Percentiles rank a stretch among this genome's conserved stretches.
Conservation (phyloP, 345 rosid species). For the Pistacia integerrima region DNA sequence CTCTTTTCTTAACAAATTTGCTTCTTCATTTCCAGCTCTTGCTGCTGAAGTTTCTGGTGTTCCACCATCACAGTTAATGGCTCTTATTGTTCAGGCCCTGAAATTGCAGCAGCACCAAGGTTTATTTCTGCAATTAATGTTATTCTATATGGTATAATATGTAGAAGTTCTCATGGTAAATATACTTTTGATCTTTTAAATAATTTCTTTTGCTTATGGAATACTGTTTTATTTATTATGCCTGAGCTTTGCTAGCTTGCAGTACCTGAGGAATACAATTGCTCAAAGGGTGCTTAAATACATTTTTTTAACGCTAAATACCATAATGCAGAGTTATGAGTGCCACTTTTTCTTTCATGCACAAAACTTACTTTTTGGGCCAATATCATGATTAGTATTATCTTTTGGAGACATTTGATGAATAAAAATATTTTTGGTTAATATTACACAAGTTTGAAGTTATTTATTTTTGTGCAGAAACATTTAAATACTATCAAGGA, state of each 20-base stretch:
- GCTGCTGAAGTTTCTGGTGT: constrained; percentile 88
- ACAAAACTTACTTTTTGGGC: not conserved
- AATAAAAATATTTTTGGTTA: not conserved
- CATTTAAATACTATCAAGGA: not conserved
- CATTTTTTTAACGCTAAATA: not conserved
- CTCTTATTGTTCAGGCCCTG: constrained; percentile 91
- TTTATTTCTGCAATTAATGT: constrained; percentile 23
- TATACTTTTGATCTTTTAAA: not conserved
- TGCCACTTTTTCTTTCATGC: not conserved
- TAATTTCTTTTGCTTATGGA: not conserved
- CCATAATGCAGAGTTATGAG: not conserved
- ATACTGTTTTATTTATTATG: not conserved
- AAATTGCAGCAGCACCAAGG: constrained; percentile 99
- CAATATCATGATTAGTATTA: not conserved
- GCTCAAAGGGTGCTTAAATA: not conserved
- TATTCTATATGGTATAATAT: not conserved
- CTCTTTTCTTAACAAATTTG: not conserved
- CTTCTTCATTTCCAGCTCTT: constrained; percentile 51
- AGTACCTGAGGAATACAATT: not conserved
- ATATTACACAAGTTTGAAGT: too few species aligned
- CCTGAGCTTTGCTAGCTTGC: not conserved
- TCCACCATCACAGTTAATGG: constrained; percentile 97
- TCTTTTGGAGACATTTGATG: not conserved
- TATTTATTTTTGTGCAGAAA: not conserved
- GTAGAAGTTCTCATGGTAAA: not conserved